Evolutionary conservation across 352 stramenopile genomes (phyloP).

Genomic region (Blastocystis sp.): DNA sequence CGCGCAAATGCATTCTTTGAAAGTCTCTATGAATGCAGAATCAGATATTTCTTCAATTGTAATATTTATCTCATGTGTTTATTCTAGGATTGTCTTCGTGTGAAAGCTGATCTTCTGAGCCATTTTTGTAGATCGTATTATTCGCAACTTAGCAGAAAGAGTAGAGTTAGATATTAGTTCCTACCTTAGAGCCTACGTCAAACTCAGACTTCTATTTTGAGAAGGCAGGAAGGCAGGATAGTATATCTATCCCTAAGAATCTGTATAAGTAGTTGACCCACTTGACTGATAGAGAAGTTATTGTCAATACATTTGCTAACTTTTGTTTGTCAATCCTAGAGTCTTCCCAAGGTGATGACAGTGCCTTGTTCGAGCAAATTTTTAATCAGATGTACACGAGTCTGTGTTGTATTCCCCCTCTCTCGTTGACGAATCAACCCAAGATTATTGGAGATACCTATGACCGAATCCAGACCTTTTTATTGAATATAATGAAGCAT

Average conservation of each 20-base stretch:
- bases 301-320: not conserved
- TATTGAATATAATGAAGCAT: not conserved
- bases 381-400: not conserved
- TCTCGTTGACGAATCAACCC: slow-evolving; percentile 1
- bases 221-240: not conserved
- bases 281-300: not conserved
- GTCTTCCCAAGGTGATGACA: not conserved
- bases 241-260: not conserved
- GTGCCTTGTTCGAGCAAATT: slow-evolving; percentile 14
- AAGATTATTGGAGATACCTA: slow-evolving; percentile 16
- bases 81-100: not conserved
- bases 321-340: slow-evolving; percentile 10
- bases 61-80: not conserved
- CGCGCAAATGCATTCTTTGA: not conserved
- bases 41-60: not conserved
- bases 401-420: slow-evolving; percentile 1
- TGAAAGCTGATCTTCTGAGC: not conserved
- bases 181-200: no score
- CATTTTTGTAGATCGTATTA: not conserved
- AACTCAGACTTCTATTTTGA: not conserved
- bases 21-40: not conserved
- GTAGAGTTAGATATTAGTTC: no score
- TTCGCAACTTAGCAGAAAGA: no score
- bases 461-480: not conserved
- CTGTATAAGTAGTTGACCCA: no score